Evolutionary conservation across 768 basidiomycete species (phyloP).

Genomic region (Suillus spraguei): DNA sequence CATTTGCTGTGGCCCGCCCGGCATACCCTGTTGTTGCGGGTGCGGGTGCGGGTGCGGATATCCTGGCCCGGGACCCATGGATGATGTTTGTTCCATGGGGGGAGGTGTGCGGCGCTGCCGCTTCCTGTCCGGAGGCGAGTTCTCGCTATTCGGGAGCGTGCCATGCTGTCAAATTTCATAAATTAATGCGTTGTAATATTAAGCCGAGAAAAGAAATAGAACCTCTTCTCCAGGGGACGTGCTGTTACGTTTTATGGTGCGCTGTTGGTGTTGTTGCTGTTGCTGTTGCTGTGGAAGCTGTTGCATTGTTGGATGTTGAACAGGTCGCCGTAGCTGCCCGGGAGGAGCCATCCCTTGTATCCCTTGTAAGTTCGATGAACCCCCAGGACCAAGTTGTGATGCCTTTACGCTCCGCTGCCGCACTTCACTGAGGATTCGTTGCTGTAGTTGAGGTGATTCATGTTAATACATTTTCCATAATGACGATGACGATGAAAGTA

Average conservation of each 20-base stretch:
- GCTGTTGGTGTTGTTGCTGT: constrained; percentile 32
- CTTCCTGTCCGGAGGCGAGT: constrained; percentile 61
- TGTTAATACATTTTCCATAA: constrained; percentile 17
- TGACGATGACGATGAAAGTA: constrained; percentile 26
- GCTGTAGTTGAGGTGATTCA: constrained; percentile 10
- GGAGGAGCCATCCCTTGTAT: constrained; percentile 41
- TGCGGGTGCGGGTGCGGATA: constrained; percentile 26
- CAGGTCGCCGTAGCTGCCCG: constrained; percentile 40
- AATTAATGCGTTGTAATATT: constrained; percentile 5
- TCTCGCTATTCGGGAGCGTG: constrained; percentile 48
- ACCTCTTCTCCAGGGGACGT: constrained; percentile 69
- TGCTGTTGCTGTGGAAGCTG: constrained; percentile 30
- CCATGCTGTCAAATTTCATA: constrained; percentile 41
- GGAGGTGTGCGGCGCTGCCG: constrained; percentile 52
- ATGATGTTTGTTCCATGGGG: constrained; percentile 44
- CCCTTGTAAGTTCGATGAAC: constrained; percentile 32
- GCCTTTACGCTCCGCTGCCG: constrained; percentile 26
- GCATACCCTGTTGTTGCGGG: constrained; percentile 36
- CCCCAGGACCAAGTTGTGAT: constrained; percentile 27
- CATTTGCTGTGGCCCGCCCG: constrained; percentile 41
- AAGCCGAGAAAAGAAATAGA: constrained; percentile 16
- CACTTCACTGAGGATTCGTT: constrained; percentile 2
- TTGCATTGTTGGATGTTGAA: constrained; percentile 28
- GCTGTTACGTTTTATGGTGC: constrained; percentile 53
- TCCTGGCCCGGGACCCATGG: constrained; percentile 35